These are phyloP conservation scores for Cryptococcus jaspeensis DNA, from an alignment of 1,284 basidiomycete genomes.

Conservation along the genomic window DNA sequence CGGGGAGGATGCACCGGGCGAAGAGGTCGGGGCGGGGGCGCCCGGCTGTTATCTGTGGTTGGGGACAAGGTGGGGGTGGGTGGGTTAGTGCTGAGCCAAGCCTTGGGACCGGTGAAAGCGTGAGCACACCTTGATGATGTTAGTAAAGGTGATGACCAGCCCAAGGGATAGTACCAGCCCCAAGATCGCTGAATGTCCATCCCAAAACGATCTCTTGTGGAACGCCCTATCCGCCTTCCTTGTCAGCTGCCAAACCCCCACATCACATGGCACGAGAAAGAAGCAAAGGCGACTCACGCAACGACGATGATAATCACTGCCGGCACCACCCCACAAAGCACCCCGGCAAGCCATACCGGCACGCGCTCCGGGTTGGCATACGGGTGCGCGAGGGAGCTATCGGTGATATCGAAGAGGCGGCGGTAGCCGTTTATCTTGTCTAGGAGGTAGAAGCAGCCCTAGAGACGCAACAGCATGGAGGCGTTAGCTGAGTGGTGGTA, in stretches of 20 bases:
- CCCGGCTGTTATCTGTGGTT: slow-evolving; percentile 64
- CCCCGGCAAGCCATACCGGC: slow-evolving; percentile 58
- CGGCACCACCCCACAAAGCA: slow-evolving; percentile 66
- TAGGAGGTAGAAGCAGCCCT: slow-evolving; percentile 66
- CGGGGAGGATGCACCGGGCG: slow-evolving; percentile 74
- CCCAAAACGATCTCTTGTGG: slow-evolving; percentile 78
- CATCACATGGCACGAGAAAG: not conserved
- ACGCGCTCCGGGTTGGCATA: slow-evolving; percentile 80
- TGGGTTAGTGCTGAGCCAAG: not conserved
- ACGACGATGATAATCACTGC: slow-evolving; percentile 66
- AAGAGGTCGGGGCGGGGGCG: slow-evolving; percentile 84
- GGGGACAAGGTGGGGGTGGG: not conserved
- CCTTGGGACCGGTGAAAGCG: not conserved
- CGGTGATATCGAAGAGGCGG: slow-evolving; percentile 74
- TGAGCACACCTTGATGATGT: slow-evolving; percentile 66
- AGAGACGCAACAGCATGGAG: no score
- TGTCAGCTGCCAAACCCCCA: not conserved
- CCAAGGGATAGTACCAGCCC: slow-evolving; percentile 54
- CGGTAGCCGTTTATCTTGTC: slow-evolving; percentile 77
- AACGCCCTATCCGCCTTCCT: slow-evolving; percentile 46
- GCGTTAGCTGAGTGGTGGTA: not conserved
- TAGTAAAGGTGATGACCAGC: slow-evolving; percentile 64
- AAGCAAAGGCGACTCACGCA: slow-evolving; percentile 53
- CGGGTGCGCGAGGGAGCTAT: slow-evolving; percentile 67
- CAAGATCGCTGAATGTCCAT: slow-evolving; percentile 75